Evolutionary conservation across 352 stramenopile genomes (phyloP).

Genomic region (Blastocystis sp.): DNA sequence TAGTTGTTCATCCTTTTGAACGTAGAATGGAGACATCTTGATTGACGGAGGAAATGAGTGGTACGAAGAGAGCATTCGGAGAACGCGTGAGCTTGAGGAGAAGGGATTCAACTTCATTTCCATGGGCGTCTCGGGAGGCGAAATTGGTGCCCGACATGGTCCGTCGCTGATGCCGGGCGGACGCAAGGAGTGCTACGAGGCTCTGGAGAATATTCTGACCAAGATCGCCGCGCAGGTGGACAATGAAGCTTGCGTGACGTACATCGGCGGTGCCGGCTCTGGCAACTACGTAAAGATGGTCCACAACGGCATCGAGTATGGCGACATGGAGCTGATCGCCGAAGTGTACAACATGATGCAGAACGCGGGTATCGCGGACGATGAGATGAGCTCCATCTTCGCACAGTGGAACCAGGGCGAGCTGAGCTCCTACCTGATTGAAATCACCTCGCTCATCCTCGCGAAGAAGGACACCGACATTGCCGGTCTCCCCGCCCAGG

Average conservation of each 20-base stretch:
- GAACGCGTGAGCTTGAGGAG: conserved; percentile 75
- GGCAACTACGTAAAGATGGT: conserved; percentile 99
- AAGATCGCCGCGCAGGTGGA: conserved; percentile 87
- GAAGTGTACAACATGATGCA: conserved; percentile 95
- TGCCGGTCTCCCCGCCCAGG: conserved; percentile 59
- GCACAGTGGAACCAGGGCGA: conserved; percentile 89
- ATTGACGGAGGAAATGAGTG: conserved; percentile 98
- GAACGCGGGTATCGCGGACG: conserved; percentile 77
- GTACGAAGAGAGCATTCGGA: conserved; percentile 89
- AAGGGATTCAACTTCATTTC: conserved; percentile 92
- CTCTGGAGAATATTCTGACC: conserved; percentile 86
- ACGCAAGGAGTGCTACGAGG: conserved; percentile 83
- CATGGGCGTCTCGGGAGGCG: conserved; percentile 94
- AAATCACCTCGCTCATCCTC: conserved; percentile 94
- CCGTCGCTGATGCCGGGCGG: conserved; percentile 94
- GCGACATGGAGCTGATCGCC: conserved; percentile 94
- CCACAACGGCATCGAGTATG: conserved; percentile 99
- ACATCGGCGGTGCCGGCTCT: conserved; percentile 82
- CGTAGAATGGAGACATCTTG: conserved; percentile 85
- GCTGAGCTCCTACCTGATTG: conserved; percentile 90
- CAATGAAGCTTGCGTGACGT: conserved; percentile 79
- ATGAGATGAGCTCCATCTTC: conserved; percentile 81
- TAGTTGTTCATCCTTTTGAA: background rate
- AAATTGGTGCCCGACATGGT: conserved; percentile 91
- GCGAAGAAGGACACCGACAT: conserved; percentile 85